Evolutionary conservation across 352 stramenopile genomes (phyloP).

Genomic region (Phytophthora litchii): DNA sequence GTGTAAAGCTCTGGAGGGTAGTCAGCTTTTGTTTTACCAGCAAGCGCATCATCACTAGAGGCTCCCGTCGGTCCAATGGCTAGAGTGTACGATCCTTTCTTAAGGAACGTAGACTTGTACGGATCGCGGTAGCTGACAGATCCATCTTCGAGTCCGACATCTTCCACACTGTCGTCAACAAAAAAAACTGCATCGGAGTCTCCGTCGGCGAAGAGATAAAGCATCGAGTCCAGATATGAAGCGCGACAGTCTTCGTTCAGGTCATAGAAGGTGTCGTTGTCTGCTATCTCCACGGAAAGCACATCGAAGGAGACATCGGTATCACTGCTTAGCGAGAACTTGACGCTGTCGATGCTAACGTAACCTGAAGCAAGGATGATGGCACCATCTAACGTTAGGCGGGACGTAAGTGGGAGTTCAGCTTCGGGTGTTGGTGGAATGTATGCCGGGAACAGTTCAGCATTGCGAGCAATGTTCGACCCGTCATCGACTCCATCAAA

Average conservation of each 20-base stretch:
- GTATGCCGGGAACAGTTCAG: constrained; percentile 47
- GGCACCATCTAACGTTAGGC: constrained; percentile 28
- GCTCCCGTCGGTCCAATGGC: constrained; percentile 41
- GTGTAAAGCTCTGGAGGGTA: constrained; percentile 40
- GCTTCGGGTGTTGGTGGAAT: constrained; percentile 26
- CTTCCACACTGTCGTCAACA: constrained; percentile 44
- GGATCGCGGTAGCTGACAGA: constrained; percentile 59
- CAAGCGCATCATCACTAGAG: constrained; percentile 27
- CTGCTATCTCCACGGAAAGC: constrained; percentile 62
- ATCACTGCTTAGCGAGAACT: constrained; percentile 48
- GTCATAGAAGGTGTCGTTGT: constrained; percentile 58
- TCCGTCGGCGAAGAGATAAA: constrained; percentile 60
- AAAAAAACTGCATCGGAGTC: constrained; percentile 34
- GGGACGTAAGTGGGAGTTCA: constrained; percentile 18
- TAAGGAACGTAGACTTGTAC: constrained; percentile 55
- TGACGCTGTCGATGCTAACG: constrained; percentile 59
- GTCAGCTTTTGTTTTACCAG: constrained; percentile 31
- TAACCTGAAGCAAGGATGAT: constrained; percentile 40
- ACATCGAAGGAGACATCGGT: constrained; percentile 62
- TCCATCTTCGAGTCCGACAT: constrained; percentile 41
- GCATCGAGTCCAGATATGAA: constrained; percentile 61
- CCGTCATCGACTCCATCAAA: constrained; percentile 49
- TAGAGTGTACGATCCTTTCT: constrained; percentile 54
- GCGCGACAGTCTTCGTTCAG: constrained; percentile 69
- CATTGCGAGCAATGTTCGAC: constrained; percentile 23